phyloP scores from a whole-genome alignment of 2,329 filamentous ascomycete species.

The Penicillium italicum region DNA sequence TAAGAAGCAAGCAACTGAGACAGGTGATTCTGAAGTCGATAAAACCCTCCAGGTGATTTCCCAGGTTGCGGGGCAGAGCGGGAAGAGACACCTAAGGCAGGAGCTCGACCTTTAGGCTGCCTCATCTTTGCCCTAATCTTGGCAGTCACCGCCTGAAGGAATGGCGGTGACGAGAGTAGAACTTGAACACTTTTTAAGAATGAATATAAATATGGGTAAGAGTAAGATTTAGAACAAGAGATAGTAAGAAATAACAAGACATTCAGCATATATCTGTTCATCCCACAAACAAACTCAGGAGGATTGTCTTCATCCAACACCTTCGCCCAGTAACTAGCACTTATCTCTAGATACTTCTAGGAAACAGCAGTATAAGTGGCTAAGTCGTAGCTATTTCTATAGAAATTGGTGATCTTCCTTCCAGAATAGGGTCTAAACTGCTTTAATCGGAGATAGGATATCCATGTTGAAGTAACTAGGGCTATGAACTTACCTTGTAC shows the following conservation, averaged over 20 bases:
- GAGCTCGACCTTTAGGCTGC: background rate
- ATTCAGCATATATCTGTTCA: background rate
- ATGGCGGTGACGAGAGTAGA: background rate
- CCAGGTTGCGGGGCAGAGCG: constrained; percentile 18
- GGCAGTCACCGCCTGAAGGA: background rate
- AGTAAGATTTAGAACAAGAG: background rate
- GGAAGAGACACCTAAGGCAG: background rate
- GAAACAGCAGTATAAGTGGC: background rate
- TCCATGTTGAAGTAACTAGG: background rate
- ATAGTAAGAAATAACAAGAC: background rate
- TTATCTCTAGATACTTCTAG: background rate
- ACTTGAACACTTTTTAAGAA: background rate
- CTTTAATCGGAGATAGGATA: background rate
- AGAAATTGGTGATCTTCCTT: background rate
- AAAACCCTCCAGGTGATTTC: constrained; percentile 12
- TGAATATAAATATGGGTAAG: background rate
- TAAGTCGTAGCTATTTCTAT: background rate
- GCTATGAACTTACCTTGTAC: background rate
- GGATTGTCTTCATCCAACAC: background rate
- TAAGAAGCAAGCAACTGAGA: background rate
- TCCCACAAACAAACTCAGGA: background rate
- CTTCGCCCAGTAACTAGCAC: background rate
- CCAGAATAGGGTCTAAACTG: too few relatives aligned
- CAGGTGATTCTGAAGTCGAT: background rate
- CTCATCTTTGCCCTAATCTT: background rate